Evolutionary conservation across 164 flowering plant genomes (phyloP).

Genomic region (Malania oleifera): DNA sequence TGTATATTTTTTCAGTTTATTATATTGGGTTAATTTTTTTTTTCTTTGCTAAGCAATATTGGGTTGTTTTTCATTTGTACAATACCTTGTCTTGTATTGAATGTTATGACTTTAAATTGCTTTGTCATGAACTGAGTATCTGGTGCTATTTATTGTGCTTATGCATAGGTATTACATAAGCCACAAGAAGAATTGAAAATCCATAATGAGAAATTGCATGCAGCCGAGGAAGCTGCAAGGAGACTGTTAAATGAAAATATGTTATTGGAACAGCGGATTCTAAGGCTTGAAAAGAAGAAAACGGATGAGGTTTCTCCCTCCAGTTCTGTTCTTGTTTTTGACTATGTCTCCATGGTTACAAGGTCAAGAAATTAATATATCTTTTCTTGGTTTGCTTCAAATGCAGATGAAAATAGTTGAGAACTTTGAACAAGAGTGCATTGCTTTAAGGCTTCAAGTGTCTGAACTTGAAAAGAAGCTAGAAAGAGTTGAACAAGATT

Average conservation of each 20-base stretch:
- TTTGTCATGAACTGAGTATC: not conserved
- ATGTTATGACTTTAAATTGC: not conserved
- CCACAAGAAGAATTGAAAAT: constrained; percentile 64
- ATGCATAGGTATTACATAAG: constrained; percentile 38
- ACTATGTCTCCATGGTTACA: too few species aligned
- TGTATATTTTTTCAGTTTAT: too few species aligned
- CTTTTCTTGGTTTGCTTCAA: constrained; percentile 2
- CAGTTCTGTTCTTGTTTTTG: too few species aligned
- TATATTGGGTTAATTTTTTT: not conserved
- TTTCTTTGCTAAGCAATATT: too few species aligned
- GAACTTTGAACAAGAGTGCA: constrained; percentile 60
- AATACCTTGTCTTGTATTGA: not conserved
- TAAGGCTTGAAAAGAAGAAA: constrained; percentile 55
- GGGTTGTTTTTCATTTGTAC: not conserved
- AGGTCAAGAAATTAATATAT: not conserved
- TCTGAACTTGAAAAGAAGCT: constrained; percentile 71
- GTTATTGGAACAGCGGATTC: constrained; percentile 56
- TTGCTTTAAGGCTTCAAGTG: constrained; percentile 35
- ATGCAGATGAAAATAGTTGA: constrained; percentile 49
- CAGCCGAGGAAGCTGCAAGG: constrained; percentile 50
- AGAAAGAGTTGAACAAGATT: constrained; percentile 40
- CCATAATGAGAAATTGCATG: constrained; percentile 48
- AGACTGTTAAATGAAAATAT: constrained; percentile 56
- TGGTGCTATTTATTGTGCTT: constrained; percentile 2
- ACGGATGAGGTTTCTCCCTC: constrained; percentile 49